Conservation (phyloP, 1,139 yeast genomes). For the Saccharomyces pastorianus region DNA sequence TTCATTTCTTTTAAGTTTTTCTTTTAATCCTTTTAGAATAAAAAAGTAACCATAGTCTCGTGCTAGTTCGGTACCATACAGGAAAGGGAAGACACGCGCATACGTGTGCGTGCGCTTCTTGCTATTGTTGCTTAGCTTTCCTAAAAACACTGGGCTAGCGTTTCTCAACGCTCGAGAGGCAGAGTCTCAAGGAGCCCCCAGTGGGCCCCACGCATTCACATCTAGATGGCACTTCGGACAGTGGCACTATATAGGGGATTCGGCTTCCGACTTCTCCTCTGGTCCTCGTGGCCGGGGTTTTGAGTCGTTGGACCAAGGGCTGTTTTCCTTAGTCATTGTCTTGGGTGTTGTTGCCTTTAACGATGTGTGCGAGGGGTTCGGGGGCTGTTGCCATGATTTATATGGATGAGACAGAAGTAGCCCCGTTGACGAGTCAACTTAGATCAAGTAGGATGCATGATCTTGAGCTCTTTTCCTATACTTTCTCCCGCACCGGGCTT, state of each 20-base stretch:
- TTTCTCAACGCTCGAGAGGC: conserved; percentile 64
- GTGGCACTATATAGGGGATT: not conserved
- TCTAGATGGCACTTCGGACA: not conserved
- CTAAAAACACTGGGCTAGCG: conserved; percentile 37
- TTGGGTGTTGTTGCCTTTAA: conserved; percentile 30
- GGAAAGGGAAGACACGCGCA: conserved; percentile 24
- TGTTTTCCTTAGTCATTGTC: conserved; percentile 20
- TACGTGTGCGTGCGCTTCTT: conserved; percentile 17
- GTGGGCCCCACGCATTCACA: conserved; percentile 6
- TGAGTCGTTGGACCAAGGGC: conserved; percentile 35
- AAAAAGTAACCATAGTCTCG: conserved; percentile 39
- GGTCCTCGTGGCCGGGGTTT: conserved; percentile 49
- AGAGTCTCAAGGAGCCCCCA: conserved; percentile 30
- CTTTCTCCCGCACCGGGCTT: conserved; percentile 6
- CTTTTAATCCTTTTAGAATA: not conserved
- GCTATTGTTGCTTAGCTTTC: conserved; percentile 31
- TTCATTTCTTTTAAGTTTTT: not conserved
- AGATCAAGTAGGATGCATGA: conserved; percentile 43
- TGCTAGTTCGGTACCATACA: conserved; percentile 32
- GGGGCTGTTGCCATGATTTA: conserved; percentile 31
- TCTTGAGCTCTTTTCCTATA: conserved; percentile 53
- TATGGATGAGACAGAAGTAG: conserved; percentile 56
- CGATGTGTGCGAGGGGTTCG: conserved; percentile 5
- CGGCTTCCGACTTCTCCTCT: conserved; percentile 29
- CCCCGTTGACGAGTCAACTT: conserved; percentile 80